These are phyloP conservation scores for Ehretia macrophylla DNA, from an alignment of 257 asterid species.

Conservation along the genomic window DNA sequence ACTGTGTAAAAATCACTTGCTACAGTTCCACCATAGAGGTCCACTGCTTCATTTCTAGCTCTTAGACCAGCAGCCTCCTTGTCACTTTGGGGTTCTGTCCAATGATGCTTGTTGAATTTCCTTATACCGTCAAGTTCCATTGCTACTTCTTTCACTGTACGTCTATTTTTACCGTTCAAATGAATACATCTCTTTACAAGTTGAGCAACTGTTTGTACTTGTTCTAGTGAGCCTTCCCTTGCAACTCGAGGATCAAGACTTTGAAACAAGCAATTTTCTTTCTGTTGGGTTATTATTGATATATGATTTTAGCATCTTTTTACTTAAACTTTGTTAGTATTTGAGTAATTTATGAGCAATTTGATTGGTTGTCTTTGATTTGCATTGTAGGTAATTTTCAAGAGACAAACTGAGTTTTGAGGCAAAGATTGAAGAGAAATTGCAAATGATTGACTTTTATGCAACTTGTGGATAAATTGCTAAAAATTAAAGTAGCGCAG, in stretches of 20 bases:
- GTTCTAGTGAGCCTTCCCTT: conserved; percentile 61
- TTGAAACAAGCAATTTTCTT: conserved; percentile 46
- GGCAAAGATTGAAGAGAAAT: no score
- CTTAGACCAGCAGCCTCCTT: conserved; percentile 31
- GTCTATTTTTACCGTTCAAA: conserved; percentile 51
- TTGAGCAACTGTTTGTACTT: conserved; percentile 41
- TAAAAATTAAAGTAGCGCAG: no score
- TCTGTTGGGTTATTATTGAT: no score
- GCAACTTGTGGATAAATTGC: no score
- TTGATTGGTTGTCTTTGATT: no score
- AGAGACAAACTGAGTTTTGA: no score
- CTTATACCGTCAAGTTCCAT: conserved; percentile 65
- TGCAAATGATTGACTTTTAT: no score
- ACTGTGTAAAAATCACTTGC: conserved; percentile 45
- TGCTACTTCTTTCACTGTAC: conserved; percentile 73
- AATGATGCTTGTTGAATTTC: conserved; percentile 44
- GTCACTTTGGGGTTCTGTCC: conserved; percentile 26
- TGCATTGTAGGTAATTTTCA: no score
- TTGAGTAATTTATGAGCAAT: no score
- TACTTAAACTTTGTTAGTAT: no score
- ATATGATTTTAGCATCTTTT: no score
- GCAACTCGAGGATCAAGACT: conserved; percentile 51
- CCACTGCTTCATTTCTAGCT: conserved; percentile 18
- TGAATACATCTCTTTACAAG: conserved; percentile 48
- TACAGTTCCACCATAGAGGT: conserved; percentile 40